These are phyloP conservation scores for Colletotrichum sp. DNA, from an alignment of 2,329 filamentous ascomycete species.

Conservation along the genomic window DNA sequence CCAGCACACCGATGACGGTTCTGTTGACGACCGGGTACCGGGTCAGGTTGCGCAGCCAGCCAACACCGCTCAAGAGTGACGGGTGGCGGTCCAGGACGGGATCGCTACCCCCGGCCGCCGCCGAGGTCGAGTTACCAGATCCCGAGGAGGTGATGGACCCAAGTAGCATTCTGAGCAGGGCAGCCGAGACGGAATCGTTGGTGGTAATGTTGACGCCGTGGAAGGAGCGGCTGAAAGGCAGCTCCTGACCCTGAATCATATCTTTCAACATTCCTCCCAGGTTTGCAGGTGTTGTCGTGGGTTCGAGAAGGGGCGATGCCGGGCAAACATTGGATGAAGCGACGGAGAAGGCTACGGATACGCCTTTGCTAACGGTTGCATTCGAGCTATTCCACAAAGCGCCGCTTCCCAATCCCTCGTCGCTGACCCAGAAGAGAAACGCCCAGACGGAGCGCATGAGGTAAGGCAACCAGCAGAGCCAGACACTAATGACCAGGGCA, in stretches of 20 bases:
- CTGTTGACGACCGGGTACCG: slow-evolving; percentile 76
- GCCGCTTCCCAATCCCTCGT: slow-evolving; percentile 65
- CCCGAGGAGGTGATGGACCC: slow-evolving; percentile 27
- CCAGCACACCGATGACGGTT: slow-evolving; percentile 80
- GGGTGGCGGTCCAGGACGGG: slow-evolving; percentile 28
- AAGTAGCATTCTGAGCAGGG: slow-evolving; percentile 33
- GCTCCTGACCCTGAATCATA: slow-evolving; percentile 28
- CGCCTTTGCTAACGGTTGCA: slow-evolving; percentile 9
- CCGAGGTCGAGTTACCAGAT: neutral
- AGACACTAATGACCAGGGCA: slow-evolving; percentile 80
- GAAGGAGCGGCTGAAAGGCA: slow-evolving; percentile 29
- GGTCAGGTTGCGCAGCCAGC: slow-evolving; percentile 66
- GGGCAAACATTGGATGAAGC: slow-evolving; percentile 34
- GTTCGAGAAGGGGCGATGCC: slow-evolving; percentile 37
- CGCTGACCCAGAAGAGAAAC: slow-evolving; percentile 91
- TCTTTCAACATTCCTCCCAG: slow-evolving; percentile 40
- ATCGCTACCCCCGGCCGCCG: slow-evolving; percentile 8
- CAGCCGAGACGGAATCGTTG: slow-evolving; percentile 36
- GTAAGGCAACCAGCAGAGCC: slow-evolving; percentile 88
- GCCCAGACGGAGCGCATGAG: slow-evolving; percentile 93
- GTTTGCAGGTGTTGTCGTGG: slow-evolving; percentile 28
- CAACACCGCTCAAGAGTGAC: slow-evolving; percentile 62
- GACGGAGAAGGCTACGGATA: slow-evolving; percentile 21
- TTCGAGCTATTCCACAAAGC: slow-evolving; percentile 22
- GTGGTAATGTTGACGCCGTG: slow-evolving; percentile 36